These are phyloP conservation scores for Dactylellina drechsleri DNA, from an alignment of 2,329 filamentous ascomycete species.

Conservation along the genomic window DNA sequence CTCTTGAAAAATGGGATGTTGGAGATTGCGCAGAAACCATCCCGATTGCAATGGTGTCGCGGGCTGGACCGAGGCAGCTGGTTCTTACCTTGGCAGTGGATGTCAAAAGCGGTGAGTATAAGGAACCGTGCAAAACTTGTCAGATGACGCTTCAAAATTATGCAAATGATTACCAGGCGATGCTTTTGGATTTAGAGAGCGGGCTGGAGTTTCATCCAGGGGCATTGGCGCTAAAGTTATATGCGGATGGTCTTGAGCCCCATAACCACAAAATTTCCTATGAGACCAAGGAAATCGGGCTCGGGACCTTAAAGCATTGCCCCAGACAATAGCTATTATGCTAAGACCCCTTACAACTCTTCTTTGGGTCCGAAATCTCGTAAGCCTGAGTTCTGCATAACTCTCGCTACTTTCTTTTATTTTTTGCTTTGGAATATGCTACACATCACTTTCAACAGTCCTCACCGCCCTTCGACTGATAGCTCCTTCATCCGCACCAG, in stretches of 20 bases:
- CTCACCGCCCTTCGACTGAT: slow-evolving; percentile 13
- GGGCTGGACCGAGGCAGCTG: no score
- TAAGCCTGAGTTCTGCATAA: not conserved
- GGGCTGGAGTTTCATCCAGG: no score
- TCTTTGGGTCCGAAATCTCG: no score
- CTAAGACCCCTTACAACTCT: no score
- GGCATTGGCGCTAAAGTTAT: no score
- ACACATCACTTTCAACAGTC: slow-evolving; percentile 13
- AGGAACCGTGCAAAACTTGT: slow-evolving; percentile 5
- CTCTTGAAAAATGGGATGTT: not conserved
- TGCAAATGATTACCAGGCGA: not conserved
- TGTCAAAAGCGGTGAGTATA: not conserved
- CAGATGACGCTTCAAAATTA: slow-evolving; percentile 1
- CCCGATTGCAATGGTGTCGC: not conserved
- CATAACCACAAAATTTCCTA: no score
- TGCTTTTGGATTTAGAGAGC: no score
- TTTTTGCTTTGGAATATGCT: not conserved
- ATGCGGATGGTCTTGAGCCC: no score
- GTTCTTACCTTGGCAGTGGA: not conserved
- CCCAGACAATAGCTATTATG: no score
- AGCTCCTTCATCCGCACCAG: slow-evolving; percentile 55
- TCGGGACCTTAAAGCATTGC: no score
- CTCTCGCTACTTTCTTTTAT: not conserved
- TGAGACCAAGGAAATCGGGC: no score
- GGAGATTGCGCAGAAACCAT: slow-evolving; percentile 13